These are phyloP conservation scores for Candida silvicultrix DNA, from an alignment of 805 yeast genomes.

Conservation along the genomic window DNA sequence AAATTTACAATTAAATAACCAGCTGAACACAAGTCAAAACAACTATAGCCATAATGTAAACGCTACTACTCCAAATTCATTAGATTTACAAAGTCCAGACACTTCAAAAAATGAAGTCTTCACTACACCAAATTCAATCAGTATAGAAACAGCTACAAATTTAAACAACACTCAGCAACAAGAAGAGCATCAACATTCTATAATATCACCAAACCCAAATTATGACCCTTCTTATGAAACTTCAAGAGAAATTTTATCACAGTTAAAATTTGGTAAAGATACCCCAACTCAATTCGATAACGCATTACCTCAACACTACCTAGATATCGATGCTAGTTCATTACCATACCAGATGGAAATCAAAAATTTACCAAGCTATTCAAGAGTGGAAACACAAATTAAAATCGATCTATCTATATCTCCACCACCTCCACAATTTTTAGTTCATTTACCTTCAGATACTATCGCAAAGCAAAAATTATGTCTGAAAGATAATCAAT, in stretches of 20 bases:
- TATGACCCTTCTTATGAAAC: constrained; percentile 17
- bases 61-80: constrained; percentile 13
- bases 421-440: constrained; percentile 70
- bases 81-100: constrained; percentile 2
- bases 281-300: constrained; percentile 15
- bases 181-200: no score
- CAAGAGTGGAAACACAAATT: constrained; percentile 95
- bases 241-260: constrained; percentile 17
- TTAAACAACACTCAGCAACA: no score
- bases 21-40: neutral
- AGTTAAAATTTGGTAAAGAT: constrained; percentile 21
- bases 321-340: constrained; percentile 19
- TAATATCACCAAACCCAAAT: neutral
- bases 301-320: constrained; percentile 21
- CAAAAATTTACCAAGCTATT: constrained; percentile 64
- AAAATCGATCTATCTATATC: constrained; percentile 61
- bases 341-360: constrained; percentile 45
- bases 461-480: constrained; percentile 83
- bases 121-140: constrained; percentile 6
- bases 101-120: constrained; percentile 8
- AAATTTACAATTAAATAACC: no score
- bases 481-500: constrained; percentile 39
- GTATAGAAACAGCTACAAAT: neutral
- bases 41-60: neutral
- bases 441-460: constrained; percentile 80